Evolutionary conservation across 1,284 basidiomycete genomes (phyloP), one percentile per base, ranked within the genome.

Genomic region (Papiliotrema terrestris): DNA sequence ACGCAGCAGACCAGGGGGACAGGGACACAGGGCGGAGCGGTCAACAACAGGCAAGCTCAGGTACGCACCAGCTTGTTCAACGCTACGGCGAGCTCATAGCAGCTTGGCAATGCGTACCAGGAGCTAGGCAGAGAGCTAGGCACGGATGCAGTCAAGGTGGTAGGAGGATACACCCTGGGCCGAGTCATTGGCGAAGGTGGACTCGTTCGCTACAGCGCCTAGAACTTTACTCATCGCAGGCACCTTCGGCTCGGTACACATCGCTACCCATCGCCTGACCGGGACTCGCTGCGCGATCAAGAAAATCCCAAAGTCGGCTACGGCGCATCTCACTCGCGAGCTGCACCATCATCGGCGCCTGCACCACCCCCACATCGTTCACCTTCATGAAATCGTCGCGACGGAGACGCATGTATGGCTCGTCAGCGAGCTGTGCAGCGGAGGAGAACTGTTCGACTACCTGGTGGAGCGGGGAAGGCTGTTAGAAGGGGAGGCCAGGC

Each of bases 271-370:
- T 75, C 88, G 93, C 57, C 81, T 95, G 48, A 92, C 92, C 1
- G 87, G 87, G 2, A 86, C 86, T 46, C 84, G 90, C 54, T 91
- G 97, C 60, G 95, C 95, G 50, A 89, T 98, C 78, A 98, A 98
- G 79, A 94, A 98, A 77, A 92, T 98, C 59, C 92, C 95, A 37
- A 98, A 98, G 77, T 84, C 85, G 55, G 85, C 91, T 79, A 91
- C 91, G 48, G 81, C 91, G 25, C 83, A 90, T 45, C 83, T 98
- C 48, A 98, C 94, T 14, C 84, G 96, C 60, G 96, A 98, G 78
- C 95, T 98, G 56, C 95, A 98, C 71, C 95, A 98, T 70, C 96
- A 98, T 78, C 88, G 96, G 32, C 86, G 92, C 47, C 83, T 98
- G 8, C 95, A 97, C 71, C 95, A 98, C 69, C 91, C 91, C 0